phyloP scores from a whole-genome alignment of 441 rosid species.

The Pelargonium citronellum region DNA sequence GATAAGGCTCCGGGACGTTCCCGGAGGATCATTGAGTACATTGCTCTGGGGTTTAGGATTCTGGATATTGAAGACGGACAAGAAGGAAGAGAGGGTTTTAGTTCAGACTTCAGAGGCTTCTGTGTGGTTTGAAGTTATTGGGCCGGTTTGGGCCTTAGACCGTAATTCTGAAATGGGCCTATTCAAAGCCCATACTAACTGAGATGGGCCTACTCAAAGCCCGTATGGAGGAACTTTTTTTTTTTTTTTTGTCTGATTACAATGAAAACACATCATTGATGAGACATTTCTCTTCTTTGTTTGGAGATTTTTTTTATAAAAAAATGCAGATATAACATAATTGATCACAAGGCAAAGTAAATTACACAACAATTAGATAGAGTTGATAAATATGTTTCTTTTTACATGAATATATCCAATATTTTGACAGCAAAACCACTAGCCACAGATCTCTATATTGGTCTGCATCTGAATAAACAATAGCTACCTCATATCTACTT shows the following conservation, averaged over 20 bases:
- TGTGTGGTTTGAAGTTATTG: background rate
- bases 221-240: too few species aligned
- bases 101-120: background rate
- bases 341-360: background rate
- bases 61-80: background rate
- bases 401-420: background rate
- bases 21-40: slow-evolving; percentile 40
- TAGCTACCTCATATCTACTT: background rate
- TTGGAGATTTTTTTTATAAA: too few species aligned
- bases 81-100: background rate
- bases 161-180: background rate
- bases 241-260: too few species aligned
- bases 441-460: background rate
- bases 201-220: too few species aligned
- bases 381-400: background rate
- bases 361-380: background rate
- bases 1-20: slow-evolving; percentile 29
- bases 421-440: background rate
- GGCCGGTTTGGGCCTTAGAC: background rate
- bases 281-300: too few species aligned
- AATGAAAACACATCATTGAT: too few species aligned
- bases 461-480: background rate
- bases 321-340: too few species aligned
- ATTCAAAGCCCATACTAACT: background rate
- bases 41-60: slow-evolving; percentile 30